These are phyloP conservation scores for Malassezia arunalokei DNA, from an alignment of 1,284 basidiomycete species.

Conservation along the genomic window DNA sequence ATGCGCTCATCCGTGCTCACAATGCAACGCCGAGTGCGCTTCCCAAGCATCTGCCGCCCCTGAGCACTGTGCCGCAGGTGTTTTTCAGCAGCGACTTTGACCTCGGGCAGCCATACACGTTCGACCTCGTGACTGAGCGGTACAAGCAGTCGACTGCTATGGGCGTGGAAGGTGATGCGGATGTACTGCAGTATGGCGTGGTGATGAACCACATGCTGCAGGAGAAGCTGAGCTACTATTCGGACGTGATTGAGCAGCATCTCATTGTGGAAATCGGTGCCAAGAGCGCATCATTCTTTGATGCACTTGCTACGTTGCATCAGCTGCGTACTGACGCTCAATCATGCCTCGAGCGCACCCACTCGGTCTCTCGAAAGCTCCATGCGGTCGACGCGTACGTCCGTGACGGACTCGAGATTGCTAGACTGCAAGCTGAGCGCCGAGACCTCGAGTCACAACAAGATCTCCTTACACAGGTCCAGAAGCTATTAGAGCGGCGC, in stretches of 20 bases:
- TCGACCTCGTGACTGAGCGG: slow-evolving; percentile 64
- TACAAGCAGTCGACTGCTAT: slow-evolving; percentile 25
- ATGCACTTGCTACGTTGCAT: slow-evolving; percentile 83
- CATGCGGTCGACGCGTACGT: slow-evolving; percentile 58
- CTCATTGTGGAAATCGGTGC: slow-evolving; percentile 82
- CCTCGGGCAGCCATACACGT: slow-evolving; percentile 71
- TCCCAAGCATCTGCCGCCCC: slow-evolving; percentile 46
- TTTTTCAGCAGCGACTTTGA: slow-evolving; percentile 68
- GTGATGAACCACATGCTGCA: slow-evolving; percentile 56
- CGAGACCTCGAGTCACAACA: slow-evolving; percentile 23
- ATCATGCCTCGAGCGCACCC: slow-evolving; percentile 66
- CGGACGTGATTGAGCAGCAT: slow-evolving; percentile 88
- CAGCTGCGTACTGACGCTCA: slow-evolving; percentile 78
- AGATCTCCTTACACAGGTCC: slow-evolving; percentile 19
- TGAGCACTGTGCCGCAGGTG: slow-evolving; percentile 65
- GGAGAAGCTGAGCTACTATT: slow-evolving; percentile 82
- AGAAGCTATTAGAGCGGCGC: slow-evolving; percentile 26
- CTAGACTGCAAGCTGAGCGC: slow-evolving; percentile 25
- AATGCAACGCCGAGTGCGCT: slow-evolving; percentile 14
- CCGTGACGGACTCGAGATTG: slow-evolving; percentile 24
- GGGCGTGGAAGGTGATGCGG: background rate
- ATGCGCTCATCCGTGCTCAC: slow-evolving; percentile 16
- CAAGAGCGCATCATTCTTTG: slow-evolving; percentile 86
- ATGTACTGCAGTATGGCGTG: slow-evolving; percentile 20
- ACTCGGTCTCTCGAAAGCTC: slow-evolving; percentile 60